A percentile compares a stretch with the other conserved stretches of the same genome.
phyloP scores from a whole-genome alignment of 495 filamentous ascomycete species.

The Aspergillus sclerotioniger region DNA sequence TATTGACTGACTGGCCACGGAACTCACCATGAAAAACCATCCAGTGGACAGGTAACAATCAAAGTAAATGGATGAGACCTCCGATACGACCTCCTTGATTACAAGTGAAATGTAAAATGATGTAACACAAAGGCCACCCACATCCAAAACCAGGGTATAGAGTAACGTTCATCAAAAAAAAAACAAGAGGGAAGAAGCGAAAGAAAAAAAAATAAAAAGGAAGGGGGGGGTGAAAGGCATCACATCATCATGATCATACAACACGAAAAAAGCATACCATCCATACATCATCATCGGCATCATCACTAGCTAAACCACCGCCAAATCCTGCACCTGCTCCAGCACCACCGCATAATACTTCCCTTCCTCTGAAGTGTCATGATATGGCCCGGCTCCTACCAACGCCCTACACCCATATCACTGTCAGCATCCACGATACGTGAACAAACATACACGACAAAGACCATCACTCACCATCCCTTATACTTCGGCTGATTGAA shows the following conservation, averaged over 20 bases:
- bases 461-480: conserved; percentile 45
- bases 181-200: not conserved
- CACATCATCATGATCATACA: conserved; percentile 24
- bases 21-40: no score
- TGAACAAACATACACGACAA: conserved; percentile 6
- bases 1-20: no score
- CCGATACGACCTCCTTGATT: not conserved
- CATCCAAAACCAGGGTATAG: not conserved
- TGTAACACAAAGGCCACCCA: not conserved
- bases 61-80: no score
- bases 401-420: conserved; percentile 31
- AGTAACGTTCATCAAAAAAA: not conserved
- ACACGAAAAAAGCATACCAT: not conserved
- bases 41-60: not conserved
- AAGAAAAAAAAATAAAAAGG: not conserved
- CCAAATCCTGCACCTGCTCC: conserved; percentile 26
- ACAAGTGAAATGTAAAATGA: not conserved
- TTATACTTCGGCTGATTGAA: conserved; percentile 48
- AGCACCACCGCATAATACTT: conserved; percentile 46
- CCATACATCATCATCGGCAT: not conserved
- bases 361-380: conserved; percentile 40
- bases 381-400: conserved; percentile 38
- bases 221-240: not conserved
- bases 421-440: not conserved
- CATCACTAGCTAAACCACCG: conserved; percentile 9